Percentiles rank a stretch among this genome's conserved stretches.
Conservation (phyloP, 2,329 filamentous ascomycete genomes). For the Verticillium longisporum region DNA sequence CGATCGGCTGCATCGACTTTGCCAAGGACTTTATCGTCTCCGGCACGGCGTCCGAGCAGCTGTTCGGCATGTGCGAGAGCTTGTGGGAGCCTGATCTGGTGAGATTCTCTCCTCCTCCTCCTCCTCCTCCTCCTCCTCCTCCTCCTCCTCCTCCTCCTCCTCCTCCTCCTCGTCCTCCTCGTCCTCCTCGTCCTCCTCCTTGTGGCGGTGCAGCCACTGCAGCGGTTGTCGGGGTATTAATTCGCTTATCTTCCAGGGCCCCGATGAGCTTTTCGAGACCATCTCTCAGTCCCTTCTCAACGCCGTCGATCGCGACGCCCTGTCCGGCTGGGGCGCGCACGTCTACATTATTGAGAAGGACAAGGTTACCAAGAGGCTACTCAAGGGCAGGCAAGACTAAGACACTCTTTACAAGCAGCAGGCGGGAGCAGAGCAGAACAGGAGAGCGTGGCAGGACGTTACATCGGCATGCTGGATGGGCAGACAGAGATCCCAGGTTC, state of each 20-base stretch:
- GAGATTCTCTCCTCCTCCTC: conserved; percentile 27
- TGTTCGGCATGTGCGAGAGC: conserved; percentile 98
- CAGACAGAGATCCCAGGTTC: not conserved
- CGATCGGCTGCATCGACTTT: conserved; percentile 98
- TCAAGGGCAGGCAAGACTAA: conserved; percentile 96
- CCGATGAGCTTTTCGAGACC: conserved; percentile 96
- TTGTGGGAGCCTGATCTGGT: conserved; percentile 97
- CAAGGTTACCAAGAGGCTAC: conserved; percentile 97
- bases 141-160: no score
- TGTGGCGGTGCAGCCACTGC: not conserved
- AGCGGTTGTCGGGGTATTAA: not conserved
- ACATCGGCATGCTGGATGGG: not conserved
- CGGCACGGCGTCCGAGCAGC: conserved; percentile 91
- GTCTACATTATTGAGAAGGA: conserved; percentile 99
- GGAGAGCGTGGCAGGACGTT: not conserved
- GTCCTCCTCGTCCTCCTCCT: not conserved
- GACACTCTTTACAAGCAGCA: conserved; percentile 2
- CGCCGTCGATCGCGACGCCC: conserved; percentile 90
- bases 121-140: no score
- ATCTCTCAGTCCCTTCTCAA: conserved; percentile 94
- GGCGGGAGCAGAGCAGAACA: not conserved
- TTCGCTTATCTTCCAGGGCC: conserved; percentile 46
- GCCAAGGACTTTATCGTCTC: conserved; percentile 99
- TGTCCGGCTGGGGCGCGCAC: conserved; percentile 96
- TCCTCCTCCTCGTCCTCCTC: not conserved